A percentile compares a stretch with the other conserved stretches of the same genome.
Evolutionary conservation across 176 grass and related monocot genomes (phyloP).

Genomic region (Carex littledalei): DNA sequence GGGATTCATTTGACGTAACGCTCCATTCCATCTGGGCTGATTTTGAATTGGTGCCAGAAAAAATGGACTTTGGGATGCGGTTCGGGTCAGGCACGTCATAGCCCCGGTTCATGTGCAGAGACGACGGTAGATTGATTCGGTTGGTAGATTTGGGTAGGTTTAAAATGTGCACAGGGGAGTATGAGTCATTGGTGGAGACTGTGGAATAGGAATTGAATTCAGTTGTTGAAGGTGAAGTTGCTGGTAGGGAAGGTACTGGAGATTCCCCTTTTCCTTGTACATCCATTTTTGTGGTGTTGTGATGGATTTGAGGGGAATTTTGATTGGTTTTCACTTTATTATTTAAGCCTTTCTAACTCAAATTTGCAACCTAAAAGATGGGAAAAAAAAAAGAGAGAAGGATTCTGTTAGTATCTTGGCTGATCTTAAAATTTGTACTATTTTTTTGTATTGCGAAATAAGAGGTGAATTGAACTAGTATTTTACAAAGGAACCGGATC

Average conservation of each 20-base stretch:
- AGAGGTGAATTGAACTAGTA: background rate
- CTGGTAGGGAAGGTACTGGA: background rate
- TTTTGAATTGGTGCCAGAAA: slow-evolving; percentile 32
- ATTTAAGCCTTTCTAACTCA: background rate
- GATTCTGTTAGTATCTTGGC: background rate
- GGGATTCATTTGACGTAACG: slow-evolving; percentile 67
- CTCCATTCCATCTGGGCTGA: slow-evolving; percentile 52
- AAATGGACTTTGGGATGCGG: slow-evolving; percentile 52
- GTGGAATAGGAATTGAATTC: slow-evolving; percentile 21
- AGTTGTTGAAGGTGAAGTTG: background rate
- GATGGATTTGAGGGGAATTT: background rate
- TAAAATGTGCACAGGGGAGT: slow-evolving; percentile 14
- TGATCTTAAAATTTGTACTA: background rate
- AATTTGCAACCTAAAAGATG: background rate
- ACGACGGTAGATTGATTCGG: slow-evolving; percentile 7
- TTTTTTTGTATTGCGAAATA: background rate
- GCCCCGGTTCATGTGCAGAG: slow-evolving; percentile 35
- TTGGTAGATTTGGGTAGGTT: background rate
- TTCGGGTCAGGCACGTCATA: slow-evolving; percentile 44
- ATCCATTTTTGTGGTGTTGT: background rate
- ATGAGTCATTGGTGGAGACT: background rate
- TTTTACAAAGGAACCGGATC: background rate
- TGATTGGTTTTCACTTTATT: background rate
- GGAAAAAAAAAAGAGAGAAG: background rate
- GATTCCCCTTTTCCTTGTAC: background rate